These are phyloP conservation scores for Quercus variabilis DNA, from an alignment of 306 rosid genomes.

Conservation along the genomic window DNA sequence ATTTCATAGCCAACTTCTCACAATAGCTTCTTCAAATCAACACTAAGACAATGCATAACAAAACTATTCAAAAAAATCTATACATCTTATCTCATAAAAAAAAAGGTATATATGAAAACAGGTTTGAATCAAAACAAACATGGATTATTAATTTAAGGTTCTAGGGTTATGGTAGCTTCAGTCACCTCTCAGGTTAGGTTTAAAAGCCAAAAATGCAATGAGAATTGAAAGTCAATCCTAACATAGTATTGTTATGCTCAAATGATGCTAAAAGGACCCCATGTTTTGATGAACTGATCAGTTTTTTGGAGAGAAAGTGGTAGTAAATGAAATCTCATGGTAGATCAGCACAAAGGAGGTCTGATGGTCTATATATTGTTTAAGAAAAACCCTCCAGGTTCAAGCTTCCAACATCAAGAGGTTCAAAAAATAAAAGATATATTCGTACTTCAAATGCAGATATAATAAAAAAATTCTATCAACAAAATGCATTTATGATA, in stretches of 20 bases:
- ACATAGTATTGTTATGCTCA: neutral
- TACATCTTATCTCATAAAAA: neutral
- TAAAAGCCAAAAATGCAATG: neutral
- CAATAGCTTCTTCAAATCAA: neutral
- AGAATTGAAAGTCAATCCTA: neutral
- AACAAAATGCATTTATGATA: conserved; percentile 15
- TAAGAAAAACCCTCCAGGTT: neutral
- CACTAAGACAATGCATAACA: neutral
- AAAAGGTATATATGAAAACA: neutral
- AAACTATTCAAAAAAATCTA: neutral
- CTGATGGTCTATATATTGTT: neutral
- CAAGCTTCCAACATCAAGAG: neutral
- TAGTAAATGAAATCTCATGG: neutral
- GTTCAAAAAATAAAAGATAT: neutral
- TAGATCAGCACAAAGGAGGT: neutral
- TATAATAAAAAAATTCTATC: neutral
- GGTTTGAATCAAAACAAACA: neutral
- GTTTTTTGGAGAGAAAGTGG: neutral
- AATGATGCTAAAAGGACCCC: neutral
- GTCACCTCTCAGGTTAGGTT: neutral
- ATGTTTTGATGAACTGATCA: neutral
- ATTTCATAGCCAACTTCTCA: neutral
- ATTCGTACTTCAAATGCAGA: neutral
- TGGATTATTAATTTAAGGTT: neutral
- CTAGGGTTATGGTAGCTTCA: neutral